Evolutionary conservation across 208 protist species (phyloP), one percentile per base, ranked within the genome.

Genomic region (Strigomonas galati): DNA sequence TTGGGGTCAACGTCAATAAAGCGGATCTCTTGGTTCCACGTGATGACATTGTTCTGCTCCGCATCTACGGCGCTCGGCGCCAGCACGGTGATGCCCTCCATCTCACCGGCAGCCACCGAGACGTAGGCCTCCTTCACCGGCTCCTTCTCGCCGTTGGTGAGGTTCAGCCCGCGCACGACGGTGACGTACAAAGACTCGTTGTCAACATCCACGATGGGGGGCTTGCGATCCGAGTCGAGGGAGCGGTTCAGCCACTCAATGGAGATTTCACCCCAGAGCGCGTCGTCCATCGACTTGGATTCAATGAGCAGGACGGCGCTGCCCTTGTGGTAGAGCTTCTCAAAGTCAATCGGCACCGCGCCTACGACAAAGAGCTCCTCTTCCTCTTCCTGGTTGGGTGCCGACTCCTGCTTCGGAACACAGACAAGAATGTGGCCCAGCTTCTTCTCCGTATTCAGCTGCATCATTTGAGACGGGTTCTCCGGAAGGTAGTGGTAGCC

Each of bases 21-120:
- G 49, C 84, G 89, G 35, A 95, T 81, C 78, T 95, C 86, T 65
- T 95, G 89, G 72, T 93, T 93, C 87, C 89, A 95, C 57, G 63
- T 79, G 46, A 91, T 75, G 54, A 93, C 65, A 58, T 80, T 62
- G 23, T 49, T 49, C 62, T 26, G 24, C 17, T 69, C 65, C 6
- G 3, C 54, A n/a, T 74, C 81, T 30, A 87, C 85, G 14, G 66
- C 67, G 17, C 68, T 80, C 12, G 81, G 68, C n/a, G 84, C 76
- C 56, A 74, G 65, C 40, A 87, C 78, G 17, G 86, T 92, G 52
- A 70, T 65, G 7, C 89, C 89, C 58, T 92, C 86, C 73, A 95
- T 79, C 14, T 95, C 82, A 37, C 83, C 74, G 19, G 84, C 81
- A 37, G 78, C 73, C 6, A 95, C 75, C 19, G 76, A 76, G 5